Conservation (phyloP, 106 monocot genomes). For the Acorus calamus region DNA sequence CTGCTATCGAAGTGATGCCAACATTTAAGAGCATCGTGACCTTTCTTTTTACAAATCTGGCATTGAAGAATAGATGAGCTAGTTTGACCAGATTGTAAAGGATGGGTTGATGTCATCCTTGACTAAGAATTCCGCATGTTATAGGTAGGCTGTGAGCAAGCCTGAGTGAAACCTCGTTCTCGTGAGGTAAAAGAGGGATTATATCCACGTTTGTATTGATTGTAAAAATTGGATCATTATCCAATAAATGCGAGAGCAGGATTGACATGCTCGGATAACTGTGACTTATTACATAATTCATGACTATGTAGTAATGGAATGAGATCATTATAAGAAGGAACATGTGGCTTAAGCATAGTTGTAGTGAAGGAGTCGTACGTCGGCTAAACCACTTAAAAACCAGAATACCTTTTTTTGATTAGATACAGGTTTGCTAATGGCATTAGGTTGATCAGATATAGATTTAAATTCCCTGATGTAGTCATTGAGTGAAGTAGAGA, state of each 20-base stretch:
- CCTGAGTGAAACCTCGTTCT: no score
- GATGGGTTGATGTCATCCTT: background rate
- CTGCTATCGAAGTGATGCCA: background rate
- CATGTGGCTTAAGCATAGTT: background rate
- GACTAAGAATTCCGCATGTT: background rate
- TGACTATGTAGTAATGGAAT: background rate
- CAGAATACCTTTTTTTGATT: background rate
- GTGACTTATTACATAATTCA: background rate
- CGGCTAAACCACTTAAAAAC: background rate
- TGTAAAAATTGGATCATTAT: background rate
- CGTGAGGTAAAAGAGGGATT: background rate
- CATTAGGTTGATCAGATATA: background rate
- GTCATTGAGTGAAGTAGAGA: background rate
- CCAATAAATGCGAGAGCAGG: background rate
- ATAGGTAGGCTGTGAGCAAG: background rate
- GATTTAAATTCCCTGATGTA: background rate
- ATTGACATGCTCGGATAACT: background rate
- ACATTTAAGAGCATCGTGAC: background rate
- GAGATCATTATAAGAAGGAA: background rate
- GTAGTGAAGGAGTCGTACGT: background rate
- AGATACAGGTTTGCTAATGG: background rate
- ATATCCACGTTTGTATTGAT: background rate
- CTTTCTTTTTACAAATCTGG: background rate
- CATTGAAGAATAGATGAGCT: background rate
- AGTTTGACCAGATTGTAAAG: background rate